Percentiles rank a stretch among this genome's conserved stretches.
Evolutionary conservation across 1,139 yeast genomes (phyloP).

Genomic region (Blastobotrys petasosporus): DNA sequence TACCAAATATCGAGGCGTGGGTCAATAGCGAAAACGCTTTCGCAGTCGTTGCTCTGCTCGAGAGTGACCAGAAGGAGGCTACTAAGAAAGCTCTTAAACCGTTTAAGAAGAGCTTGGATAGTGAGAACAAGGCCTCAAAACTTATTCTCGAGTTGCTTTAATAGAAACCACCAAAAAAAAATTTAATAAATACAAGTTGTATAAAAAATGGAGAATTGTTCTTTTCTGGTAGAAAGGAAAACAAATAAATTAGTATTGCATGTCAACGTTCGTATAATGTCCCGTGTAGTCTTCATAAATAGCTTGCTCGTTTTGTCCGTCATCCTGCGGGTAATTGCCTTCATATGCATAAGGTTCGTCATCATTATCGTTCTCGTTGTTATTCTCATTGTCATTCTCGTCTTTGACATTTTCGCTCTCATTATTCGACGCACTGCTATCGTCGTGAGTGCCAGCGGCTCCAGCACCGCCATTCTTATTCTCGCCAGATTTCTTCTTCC

Average conservation of each 20-base stretch:
- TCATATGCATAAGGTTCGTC: slow-evolving; percentile 14
- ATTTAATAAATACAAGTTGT: background rate
- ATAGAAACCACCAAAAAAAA: slow-evolving; percentile 1
- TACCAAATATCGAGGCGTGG: slow-evolving; percentile 57
- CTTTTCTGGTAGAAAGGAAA: background rate
- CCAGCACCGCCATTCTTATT: background rate
- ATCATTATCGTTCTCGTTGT: slow-evolving; percentile 2
- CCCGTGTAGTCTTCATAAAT: slow-evolving; percentile 23
- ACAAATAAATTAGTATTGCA: slow-evolving; percentile 3
- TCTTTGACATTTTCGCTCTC: background rate
- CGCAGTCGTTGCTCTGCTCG: slow-evolving; percentile 52
- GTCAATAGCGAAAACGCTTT: slow-evolving; percentile 71
- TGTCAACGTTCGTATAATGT: slow-evolving; percentile 19
- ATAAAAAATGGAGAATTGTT: background rate
- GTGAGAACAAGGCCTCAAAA: slow-evolving; percentile 74
- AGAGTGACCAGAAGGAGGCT: slow-evolving; percentile 39
- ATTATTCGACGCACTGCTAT: background rate
- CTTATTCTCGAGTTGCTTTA: slow-evolving; percentile 39
- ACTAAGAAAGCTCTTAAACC: slow-evolving; percentile 36
- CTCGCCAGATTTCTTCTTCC: slow-evolving; percentile 5
- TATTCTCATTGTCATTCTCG: slow-evolving; percentile 1
- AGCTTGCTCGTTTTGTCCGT: slow-evolving; percentile 14
- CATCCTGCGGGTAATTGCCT: slow-evolving; percentile 12
- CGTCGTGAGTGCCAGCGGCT: background rate
- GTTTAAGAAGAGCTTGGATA: slow-evolving; percentile 28